A percentile compares a stretch with the other conserved stretches of the same genome.
Conservation (phyloP, 169 alveolate genomes). For the Plasmodium berghei region DNA sequence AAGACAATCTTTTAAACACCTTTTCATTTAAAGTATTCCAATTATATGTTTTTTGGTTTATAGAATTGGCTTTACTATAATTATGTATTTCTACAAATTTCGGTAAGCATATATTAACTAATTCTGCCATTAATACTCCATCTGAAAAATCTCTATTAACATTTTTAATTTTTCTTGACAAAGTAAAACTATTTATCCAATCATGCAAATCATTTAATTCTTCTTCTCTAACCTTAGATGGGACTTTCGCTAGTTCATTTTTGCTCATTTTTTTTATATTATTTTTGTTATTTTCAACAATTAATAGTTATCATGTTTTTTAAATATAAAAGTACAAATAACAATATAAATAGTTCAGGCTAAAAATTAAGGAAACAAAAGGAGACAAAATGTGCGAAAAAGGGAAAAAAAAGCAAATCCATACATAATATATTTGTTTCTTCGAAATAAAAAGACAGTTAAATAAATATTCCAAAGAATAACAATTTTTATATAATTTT, state of each 20-base stretch:
- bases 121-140: conserved; percentile 69
- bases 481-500: too few species aligned
- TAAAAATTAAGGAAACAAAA: too few species aligned
- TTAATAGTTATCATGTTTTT: too few species aligned
- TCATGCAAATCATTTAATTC: conserved; percentile 48
- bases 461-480: too few species aligned
- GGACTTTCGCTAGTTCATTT: conserved; percentile 25
- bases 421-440: too few species aligned
- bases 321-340: too few species aligned
- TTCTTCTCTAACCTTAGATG: conserved; percentile 49
- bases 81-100: conserved; percentile 76
- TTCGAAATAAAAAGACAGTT: too few species aligned
- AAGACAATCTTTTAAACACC: conserved; percentile 58
- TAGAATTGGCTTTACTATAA: conserved; percentile 73
- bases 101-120: conserved; percentile 64
- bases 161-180: conserved; percentile 67
- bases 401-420: too few species aligned
- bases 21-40: conserved; percentile 79
- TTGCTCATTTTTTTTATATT: conserved; percentile 32
- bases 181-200: conserved; percentile 43
- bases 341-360: too few species aligned
- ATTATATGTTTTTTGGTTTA: conserved; percentile 72
- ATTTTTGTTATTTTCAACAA: not conserved
- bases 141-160: conserved; percentile 67
- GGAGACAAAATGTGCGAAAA: too few species aligned